Percentiles rank a stretch among this genome's conserved stretches.
These are phyloP conservation scores for Streptanthus diversifolius DNA, from an alignment of 345 rosid genomes.

Conservation along the genomic window DNA sequence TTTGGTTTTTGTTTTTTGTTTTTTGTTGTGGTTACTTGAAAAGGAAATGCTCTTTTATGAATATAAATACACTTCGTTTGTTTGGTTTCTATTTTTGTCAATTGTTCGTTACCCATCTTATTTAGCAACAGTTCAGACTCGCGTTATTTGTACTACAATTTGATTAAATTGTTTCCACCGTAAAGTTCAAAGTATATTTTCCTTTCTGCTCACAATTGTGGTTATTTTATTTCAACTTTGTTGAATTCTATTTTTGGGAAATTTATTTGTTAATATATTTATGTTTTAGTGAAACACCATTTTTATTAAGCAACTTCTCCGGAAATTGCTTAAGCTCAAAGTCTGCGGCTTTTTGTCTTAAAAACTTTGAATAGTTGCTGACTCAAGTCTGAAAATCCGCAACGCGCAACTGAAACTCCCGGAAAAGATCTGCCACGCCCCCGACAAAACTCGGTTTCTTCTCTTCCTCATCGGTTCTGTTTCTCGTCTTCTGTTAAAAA, in stretches of 20 bases:
- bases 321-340: slow-evolving; percentile 33
- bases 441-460: slow-evolving; percentile 13
- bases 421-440: slow-evolving; percentile 9
- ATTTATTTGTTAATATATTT: background rate
- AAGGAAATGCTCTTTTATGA: slow-evolving; percentile 20
- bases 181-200: background rate
- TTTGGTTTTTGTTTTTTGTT: background rate
- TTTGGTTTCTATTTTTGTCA: slow-evolving; percentile 9
- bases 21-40: background rate
- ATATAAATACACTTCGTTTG: slow-evolving; percentile 5
- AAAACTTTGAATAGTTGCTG: slow-evolving; percentile 35
- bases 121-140: background rate
- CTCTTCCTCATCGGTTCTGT: slow-evolving; percentile 23
- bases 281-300: background rate
- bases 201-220: background rate
- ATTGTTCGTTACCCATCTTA: background rate
- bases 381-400: slow-evolving; percentile 28
- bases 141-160: background rate
- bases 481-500: background rate
- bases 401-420: slow-evolving; percentile 17
- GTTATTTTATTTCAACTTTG: slow-evolving; percentile 13
- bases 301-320: slow-evolving; percentile 20
- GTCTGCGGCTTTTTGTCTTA: slow-evolving; percentile 23
- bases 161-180: background rate
- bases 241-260: background rate